Percentiles rank a stretch among this genome's conserved stretches.
These are phyloP conservation scores for Spathaspora girioi DNA, from an alignment of 805 yeast genomes.

Conservation along the genomic window DNA sequence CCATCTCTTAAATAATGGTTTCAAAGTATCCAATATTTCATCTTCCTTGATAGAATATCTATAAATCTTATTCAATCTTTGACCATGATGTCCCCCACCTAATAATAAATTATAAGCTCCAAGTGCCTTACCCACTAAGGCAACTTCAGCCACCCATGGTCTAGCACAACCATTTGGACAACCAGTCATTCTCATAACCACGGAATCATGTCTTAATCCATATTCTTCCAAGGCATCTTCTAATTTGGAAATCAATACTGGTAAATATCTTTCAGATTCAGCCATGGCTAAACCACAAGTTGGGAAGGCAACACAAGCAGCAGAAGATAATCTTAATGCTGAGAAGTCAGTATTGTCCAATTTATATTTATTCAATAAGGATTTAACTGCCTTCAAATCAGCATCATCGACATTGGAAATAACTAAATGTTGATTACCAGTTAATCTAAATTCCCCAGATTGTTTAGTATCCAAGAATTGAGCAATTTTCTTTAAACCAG, in stretches of 20 bases:
- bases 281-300: conserved; percentile 99
- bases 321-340: conserved; percentile 82
- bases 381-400: conserved; percentile 60
- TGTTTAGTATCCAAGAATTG: conserved; percentile 53
- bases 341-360: conserved; percentile 81
- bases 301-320: conserved; percentile 97
- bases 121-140: conserved; percentile 90
- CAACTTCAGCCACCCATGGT: conserved; percentile 97
- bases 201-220: conserved; percentile 90
- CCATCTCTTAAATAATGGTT: conserved; percentile 92
- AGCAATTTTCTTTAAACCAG: conserved; percentile 81
- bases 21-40: conserved; percentile 72
- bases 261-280: conserved; percentile 90
- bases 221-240: conserved; percentile 87
- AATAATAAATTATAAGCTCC: conserved; percentile 91
- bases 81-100: conserved; percentile 95
- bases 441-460: conserved; percentile 83
- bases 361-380: conserved; percentile 64
- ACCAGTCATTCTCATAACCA: conserved; percentile 98
- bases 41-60: conserved; percentile 87
- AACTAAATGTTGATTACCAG: conserved; percentile 93
- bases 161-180: conserved; percentile 99
- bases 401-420: conserved; percentile 70
- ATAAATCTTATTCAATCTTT: conserved; percentile 86
- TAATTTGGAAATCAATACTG: conserved; percentile 73